Conservation (phyloP, 768 basidiomycete species). For the Trametes cinnabarina region DNA sequence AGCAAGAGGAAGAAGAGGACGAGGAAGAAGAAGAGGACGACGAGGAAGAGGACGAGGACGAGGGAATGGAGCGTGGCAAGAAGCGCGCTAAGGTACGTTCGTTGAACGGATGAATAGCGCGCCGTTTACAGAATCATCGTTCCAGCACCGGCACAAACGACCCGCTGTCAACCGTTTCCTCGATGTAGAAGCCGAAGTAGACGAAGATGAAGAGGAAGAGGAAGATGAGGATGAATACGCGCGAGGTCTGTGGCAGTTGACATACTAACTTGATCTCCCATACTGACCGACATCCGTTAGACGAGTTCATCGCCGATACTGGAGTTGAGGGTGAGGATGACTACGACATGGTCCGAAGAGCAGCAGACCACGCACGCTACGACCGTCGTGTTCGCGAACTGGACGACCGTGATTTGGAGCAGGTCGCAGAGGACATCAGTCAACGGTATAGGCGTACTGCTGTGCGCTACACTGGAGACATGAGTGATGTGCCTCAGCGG, state of each 20-base stretch:
- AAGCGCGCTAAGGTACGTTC: slow-evolving; percentile 63
- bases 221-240: slow-evolving; percentile 82
- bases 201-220: slow-evolving; percentile 94
- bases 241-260: slow-evolving; percentile 36
- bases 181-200: slow-evolving; percentile 94
- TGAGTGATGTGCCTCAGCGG: slow-evolving; percentile 90
- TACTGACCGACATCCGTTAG: slow-evolving; percentile 34
- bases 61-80: slow-evolving; percentile 46
- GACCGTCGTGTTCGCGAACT: slow-evolving; percentile 70
- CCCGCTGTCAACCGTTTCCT: slow-evolving; percentile 76
- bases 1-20: slow-evolving; percentile 49
- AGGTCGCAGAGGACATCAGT: slow-evolving; percentile 79
- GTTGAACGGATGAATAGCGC: neutral
- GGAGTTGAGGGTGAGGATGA: slow-evolving; percentile 69
- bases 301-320: slow-evolving; percentile 65
- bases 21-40: slow-evolving; percentile 40
- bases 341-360: slow-evolving; percentile 48
- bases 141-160: slow-evolving; percentile 60
- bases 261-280: neutral
- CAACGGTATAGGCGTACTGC: slow-evolving; percentile 73
- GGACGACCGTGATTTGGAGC: slow-evolving; percentile 75
- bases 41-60: slow-evolving; percentile 39
- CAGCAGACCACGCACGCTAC: slow-evolving; percentile 63
- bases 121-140: slow-evolving; percentile 7
- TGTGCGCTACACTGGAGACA: slow-evolving; percentile 82